phyloP scores from a whole-genome alignment of 2,329 filamentous ascomycete species.

The Torrubiella hemipterigena region DNA sequence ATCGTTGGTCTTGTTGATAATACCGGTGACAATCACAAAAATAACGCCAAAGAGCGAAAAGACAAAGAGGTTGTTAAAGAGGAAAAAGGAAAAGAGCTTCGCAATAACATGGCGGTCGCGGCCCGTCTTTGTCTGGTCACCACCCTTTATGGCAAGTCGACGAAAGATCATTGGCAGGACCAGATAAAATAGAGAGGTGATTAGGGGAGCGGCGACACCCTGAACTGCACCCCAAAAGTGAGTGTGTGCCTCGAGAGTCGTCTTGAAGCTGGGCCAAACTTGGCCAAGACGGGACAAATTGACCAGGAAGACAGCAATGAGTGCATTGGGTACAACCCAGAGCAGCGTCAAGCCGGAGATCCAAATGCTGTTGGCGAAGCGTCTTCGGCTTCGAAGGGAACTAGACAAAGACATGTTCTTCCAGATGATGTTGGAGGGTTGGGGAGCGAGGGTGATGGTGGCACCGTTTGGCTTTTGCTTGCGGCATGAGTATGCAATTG shows the following conservation, averaged over 20 bases:
- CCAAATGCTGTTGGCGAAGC: constrained; percentile 75
- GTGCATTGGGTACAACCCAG: constrained; percentile 85
- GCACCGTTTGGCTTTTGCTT: constrained; percentile 73
- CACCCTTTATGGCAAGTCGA: constrained; percentile 67
- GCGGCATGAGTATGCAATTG: constrained; percentile 69
- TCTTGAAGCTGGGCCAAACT: constrained; percentile 67
- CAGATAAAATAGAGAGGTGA: constrained; percentile 81
- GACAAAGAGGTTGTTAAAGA: constrained; percentile 92
- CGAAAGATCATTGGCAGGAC: constrained; percentile 86
- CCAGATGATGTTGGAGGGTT: constrained; percentile 91
- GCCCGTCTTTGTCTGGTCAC: constrained; percentile 84
- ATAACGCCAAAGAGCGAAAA: constrained; percentile 85
- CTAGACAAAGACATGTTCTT: constrained; percentile 72
- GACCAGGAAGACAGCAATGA: constrained; percentile 88
- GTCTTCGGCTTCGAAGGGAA: constrained; percentile 56
- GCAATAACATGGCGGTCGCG: constrained; percentile 83
- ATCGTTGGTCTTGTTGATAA: constrained; percentile 46
- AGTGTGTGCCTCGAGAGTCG: constrained; percentile 47
- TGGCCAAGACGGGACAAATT: constrained; percentile 70
- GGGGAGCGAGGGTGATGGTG: constrained; percentile 66
- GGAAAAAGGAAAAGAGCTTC: constrained; percentile 89
- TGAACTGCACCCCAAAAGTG: constrained; percentile 77
- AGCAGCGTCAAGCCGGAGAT: constrained; percentile 66
- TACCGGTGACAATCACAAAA: constrained; percentile 58
- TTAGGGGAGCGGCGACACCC: constrained; percentile 77